Evolutionary conservation across 208 protist genomes (phyloP), one percentile per base, ranked within the genome.

Genomic region (Novymonas esmeraldas): DNA sequence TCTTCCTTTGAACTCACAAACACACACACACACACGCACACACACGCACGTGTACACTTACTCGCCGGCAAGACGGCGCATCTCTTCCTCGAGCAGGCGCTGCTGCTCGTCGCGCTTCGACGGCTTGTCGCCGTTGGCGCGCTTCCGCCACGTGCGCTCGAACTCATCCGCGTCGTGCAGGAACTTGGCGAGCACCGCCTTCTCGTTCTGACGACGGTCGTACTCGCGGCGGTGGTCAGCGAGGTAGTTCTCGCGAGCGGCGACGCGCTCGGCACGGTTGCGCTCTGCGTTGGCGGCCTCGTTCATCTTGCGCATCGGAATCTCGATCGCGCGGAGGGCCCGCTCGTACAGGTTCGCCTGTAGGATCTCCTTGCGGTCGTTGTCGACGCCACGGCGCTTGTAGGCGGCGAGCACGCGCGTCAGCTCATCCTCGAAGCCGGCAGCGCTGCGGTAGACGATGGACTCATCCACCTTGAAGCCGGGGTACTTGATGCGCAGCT

Each of bases 31-130:
- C n/a, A n/a, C n/a, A n/a, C n/a, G n/a, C n/a, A n/a, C n/a, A n/a
- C n/a, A n/a, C n/a, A n/a, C n/a, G n/a, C n/a, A n/a, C n/a, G n/a
- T n/a, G n/a, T n/a, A n/a, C n/a, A n/a, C 34, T 59, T 41, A 72
- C 51, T 72, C 34, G 11, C 18, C 58, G 0, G 64, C 83, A 6
- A 92, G 73, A 36, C 84, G 85, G 16, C 71, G 75, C 80, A 80
- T 90, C 59, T 96, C 90, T 42, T 84, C 62, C 48, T 93, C 73
- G 24, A 93, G 78, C 0, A 89, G 78, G 36, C 70, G 79, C 61
- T 90, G 77, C 55, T 96, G 84, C 48, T 87, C 86, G 55, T 92
- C 85, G 61, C 81, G 81, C 77, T 94, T 96, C 44, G 87, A 89
- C 4, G 63, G 65, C 70, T 93, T 94, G 55, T 74, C 82, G 41